Evolutionary conservation across 2,329 filamentous ascomycete genomes (phyloP).

Genomic region (Magnaporthiopsis incrustans): DNA sequence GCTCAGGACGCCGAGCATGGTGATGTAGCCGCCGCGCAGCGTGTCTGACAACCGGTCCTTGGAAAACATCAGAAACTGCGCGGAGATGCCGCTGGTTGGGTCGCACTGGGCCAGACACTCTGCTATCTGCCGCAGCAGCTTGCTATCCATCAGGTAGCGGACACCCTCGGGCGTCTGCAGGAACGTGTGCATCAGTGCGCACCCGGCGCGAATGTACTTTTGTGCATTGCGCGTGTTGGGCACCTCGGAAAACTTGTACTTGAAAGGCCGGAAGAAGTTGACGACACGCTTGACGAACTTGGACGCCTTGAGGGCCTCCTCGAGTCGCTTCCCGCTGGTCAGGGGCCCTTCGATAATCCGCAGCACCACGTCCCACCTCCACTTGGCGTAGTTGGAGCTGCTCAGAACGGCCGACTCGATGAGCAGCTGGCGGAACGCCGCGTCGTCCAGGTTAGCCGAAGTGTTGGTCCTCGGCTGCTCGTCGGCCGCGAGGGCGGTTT

Average conservation of each 20-base stretch:
- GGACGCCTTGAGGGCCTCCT: slow-evolving; percentile 88
- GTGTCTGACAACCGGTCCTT: slow-evolving; percentile 77
- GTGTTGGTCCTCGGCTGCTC: slow-evolving; percentile 47
- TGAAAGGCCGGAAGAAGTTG: slow-evolving; percentile 94
- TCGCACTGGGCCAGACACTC: slow-evolving; percentile 95
- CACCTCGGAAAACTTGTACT: slow-evolving; percentile 86
- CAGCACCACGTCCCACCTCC: slow-evolving; percentile 93
- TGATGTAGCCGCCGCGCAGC: slow-evolving; percentile 86
- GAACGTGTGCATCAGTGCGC: slow-evolving; percentile 77
- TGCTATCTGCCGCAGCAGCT: slow-evolving; percentile 84
- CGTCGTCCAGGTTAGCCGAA: slow-evolving; percentile 47
- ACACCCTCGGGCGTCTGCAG: slow-evolving; percentile 80
- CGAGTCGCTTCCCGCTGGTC: slow-evolving; percentile 81
- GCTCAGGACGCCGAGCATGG: slow-evolving; percentile 81
- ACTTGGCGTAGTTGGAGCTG: slow-evolving; percentile 86
- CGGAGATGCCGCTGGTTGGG: slow-evolving; percentile 67
- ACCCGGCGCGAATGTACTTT: slow-evolving; percentile 86
- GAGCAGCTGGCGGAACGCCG: slow-evolving; percentile 54
- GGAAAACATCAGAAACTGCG: slow-evolving; percentile 83
- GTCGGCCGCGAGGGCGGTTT: slow-evolving; percentile 27
- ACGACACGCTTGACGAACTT: slow-evolving; percentile 94
- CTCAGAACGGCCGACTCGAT: slow-evolving; percentile 80
- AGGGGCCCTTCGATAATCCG: slow-evolving; percentile 89
- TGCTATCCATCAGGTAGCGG: slow-evolving; percentile 82
- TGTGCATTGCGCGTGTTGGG: slow-evolving; percentile 89